Conservation (phyloP, 768 basidiomycete species). For the Serpula lacrymans region DNA sequence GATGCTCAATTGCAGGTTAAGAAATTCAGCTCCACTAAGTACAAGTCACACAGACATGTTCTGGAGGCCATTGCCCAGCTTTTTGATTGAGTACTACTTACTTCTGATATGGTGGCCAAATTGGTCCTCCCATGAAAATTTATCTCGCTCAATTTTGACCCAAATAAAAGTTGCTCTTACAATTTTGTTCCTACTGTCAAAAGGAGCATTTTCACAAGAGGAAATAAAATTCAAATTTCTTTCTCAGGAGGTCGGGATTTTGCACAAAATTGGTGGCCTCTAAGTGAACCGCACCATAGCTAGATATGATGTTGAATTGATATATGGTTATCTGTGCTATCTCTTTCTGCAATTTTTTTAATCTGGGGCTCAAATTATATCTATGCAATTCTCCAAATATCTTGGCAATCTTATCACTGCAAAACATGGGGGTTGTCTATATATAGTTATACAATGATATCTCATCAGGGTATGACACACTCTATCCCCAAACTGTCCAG, state of each 20-base stretch:
- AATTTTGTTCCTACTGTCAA: conserved; percentile 7
- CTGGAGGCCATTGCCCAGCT: conserved; percentile 1
- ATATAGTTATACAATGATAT: too few species aligned
- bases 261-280: conserved; percentile 10
- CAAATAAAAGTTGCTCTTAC: conserved; percentile 10
- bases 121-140: not conserved
- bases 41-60: conserved; percentile 9
- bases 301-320: too few species aligned
- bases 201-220: conserved; percentile 12
- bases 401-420: too few species aligned
- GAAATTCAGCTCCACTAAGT: conserved; percentile 11
- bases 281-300: conserved; percentile 8
- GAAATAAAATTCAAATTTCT: conserved; percentile 6
- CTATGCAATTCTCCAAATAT: too few species aligned
- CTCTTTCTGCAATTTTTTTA: too few species aligned
- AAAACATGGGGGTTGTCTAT: too few species aligned
- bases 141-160: conserved; percentile 12
- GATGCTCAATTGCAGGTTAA: conserved; percentile 13
- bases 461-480: too few species aligned
- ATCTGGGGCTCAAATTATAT: too few species aligned
- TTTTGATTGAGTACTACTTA: conserved; percentile 5
- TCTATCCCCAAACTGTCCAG: too few species aligned
- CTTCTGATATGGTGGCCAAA: conserved; percentile 4
- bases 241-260: not conserved
- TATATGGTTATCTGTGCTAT: too few species aligned